phyloP scores from a whole-genome alignment of 1,284 basidiomycete species.

The Ganoderma leucocontextum region DNA sequence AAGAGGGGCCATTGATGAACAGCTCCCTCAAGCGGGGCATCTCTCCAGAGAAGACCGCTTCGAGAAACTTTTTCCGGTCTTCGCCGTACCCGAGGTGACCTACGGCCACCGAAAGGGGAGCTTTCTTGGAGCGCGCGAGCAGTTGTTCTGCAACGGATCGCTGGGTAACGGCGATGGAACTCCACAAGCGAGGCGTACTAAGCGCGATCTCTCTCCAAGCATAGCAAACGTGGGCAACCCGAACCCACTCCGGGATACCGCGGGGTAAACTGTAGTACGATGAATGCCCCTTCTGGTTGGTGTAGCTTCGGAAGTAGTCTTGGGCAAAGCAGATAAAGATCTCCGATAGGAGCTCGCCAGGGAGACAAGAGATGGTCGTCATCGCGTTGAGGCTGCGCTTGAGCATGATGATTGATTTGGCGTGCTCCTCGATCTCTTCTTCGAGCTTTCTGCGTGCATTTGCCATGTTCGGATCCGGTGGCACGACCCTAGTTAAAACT shows the following conservation, averaged over 20 bases:
- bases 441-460: conserved; percentile 15
- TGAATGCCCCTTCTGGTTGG: neutral
- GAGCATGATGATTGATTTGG: conserved; percentile 21
- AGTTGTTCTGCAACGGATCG: conserved; percentile 10
- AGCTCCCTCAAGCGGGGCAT: conserved; percentile 6
- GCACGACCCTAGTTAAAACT: neutral
- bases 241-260: conserved; percentile 13
- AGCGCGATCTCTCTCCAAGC: conserved; percentile 27
- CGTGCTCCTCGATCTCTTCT: conserved; percentile 22
- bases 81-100: conserved; percentile 5
- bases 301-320: conserved; percentile 9
- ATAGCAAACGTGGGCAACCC: conserved; percentile 24
- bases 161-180: conserved; percentile 18
- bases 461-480: neutral
- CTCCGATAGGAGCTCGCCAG: conserved; percentile 26
- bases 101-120: conserved; percentile 12
- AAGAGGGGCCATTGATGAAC: conserved; percentile 9
- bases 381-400: conserved; percentile 22
- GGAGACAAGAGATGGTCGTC: conserved; percentile 23
- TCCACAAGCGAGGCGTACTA: conserved; percentile 25
- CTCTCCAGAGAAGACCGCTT: conserved; percentile 9
- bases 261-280: neutral
- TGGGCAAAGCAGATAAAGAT: conserved; percentile 21
- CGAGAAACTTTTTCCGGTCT: neutral
- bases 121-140: conserved; percentile 24